Evolutionary conservation across 345 rosid species (phyloP), one percentile per base, ranked within the genome.

Genomic region (Acer saccharum): DNA sequence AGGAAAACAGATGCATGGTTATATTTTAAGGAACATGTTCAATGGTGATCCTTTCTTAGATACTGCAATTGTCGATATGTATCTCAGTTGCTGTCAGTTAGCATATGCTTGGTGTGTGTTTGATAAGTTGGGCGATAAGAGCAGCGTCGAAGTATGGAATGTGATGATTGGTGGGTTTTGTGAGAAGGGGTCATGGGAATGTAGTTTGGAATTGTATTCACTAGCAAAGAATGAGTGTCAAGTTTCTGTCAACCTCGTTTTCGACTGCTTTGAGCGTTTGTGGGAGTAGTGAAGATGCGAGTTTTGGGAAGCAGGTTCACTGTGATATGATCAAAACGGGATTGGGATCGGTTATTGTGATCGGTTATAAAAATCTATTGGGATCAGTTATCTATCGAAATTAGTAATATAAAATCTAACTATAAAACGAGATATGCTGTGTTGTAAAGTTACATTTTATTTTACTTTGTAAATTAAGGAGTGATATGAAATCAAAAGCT

Each of bases 131-230:
- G 88, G 80, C 58, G 87, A 90, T 78, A 87, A 80, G 73, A 83
- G 85, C 68, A 89, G 87, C 80, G 83, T 87, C 43, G 98, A 92
- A 14, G 72, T 83, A 6, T 94, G 98, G 97, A 94, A 94, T 87
- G 93, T 94, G 80, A 86, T 92, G 89, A 87, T 94, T 83, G 83
- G 83, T 79, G 95, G 93, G 43, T 83, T 90, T 72, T 79, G 74
- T 61, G 85, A 86, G 77, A 84, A 81, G 83, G 88, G 88, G 4
- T 10, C 77, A 76, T 87, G 88, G 91, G 88, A 86, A 43, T 71
- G 74, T 68, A 89, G 97, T 84, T 84, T 94, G 84, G 87, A 87
- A 58, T 71, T 91, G 69, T 92, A 87, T 80, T 50, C 80, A 44
- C 77, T 86, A 65, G 91, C 87, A 10, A 90, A 89, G 82, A 81